Base-by-base conservation (phyloP, 176 grass and related monocot species). In the Poa annua region DNA sequence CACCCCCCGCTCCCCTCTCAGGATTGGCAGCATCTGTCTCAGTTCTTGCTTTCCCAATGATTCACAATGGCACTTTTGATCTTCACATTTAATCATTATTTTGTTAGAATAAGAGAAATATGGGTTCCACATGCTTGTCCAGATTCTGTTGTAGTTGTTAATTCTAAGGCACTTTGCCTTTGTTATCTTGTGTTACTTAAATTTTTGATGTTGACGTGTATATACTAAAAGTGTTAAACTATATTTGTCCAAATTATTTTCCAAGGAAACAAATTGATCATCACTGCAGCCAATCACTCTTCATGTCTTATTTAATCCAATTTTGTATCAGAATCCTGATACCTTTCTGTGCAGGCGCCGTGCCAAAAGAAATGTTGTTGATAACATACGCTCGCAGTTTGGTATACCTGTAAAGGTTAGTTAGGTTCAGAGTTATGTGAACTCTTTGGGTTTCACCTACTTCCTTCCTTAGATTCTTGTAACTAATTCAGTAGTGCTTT, bases 331-430 rank as follows among this genome's bases (percentile, higher is more conserved):
- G 8, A 83, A 67, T n/a, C n/a, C 10, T 82, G 50, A 60, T 75
- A 39, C 19, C 13, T 59, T 29, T 85, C 66, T 71, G 60, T 92
- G 72, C 88, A 98, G 95, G 50, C 69, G 81, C 48, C 92, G 79
- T 74, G 82, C 68, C 64, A 91, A 47, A 75, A 91, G 67, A 86
- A 93, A 86, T 75, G 67, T 92, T 80, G 73, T 88, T 84, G 88
- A 93, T 78, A 86, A 80, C 72, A 93, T 98, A 84, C 41, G 38
- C 34, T 86, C 85, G 36, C 90, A 90, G 67, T 86, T 89, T 51
- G 56, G 82, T 50, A 44, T 98, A 64, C 26, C 67, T 80, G 92
- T 94, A 20, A 88, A 98, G 90, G 95, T 98, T 81, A 83, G 84
- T 71, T 71, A 50, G 21, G n/a, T 52, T 51, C 41, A 50, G 13